Evolutionary conservation across 805 yeast species (phyloP), one percentile per base, ranked within the genome.

Genomic region (Candida succiphila): DNA sequence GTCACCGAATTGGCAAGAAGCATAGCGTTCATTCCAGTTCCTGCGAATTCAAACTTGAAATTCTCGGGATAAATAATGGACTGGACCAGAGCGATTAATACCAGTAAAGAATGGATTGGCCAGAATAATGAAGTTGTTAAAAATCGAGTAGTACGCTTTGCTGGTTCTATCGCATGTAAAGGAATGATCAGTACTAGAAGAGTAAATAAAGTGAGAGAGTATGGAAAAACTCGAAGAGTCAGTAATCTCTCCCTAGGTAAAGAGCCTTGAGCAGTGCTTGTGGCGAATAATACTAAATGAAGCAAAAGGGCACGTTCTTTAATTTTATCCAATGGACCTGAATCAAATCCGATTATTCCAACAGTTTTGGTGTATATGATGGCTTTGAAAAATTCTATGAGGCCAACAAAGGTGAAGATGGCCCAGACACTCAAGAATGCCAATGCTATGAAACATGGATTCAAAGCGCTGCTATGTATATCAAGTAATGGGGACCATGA

Each of bases 161-260:
- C 55, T 7, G 61, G 55, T 40, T 74, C 79, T 14, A 67, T 37
- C 7, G 54, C 35, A 27, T 68, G 69, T 10, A 72, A 44, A 0
- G 75, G 75, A 3, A 63, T 35, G 2, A 45, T 31, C 3, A 42
- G n/a, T 4, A 17, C 18, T 9, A n/a, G n/a, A n/a, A n/a, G n/a
- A n/a, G n/a, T n/a, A 17, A 30, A 10, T 21, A 10, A 21, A 7
- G 7, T 21, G 23, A 21, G 10, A 8, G 23, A 21, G 10, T n/a
- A n/a, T n/a, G n/a, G n/a, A n/a, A n/a, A n/a, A n/a, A n/a, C n/a
- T n/a, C n/a, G n/a, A n/a, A n/a, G n/a, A n/a, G n/a, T n/a, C n/a
- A n/a, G n/a, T n/a, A n/a, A n/a, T n/a, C n/a, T n/a, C n/a, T n/a
- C n/a, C n/a, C n/a, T n/a, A n/a, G n/a, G n/a, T n/a, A n/a, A 21